A percentile compares a stretch with the other conserved stretches of the same genome.
Evolutionary conservation across 805 yeast species (phyloP).

Genomic region (Grigorovia transvaalensis): DNA sequence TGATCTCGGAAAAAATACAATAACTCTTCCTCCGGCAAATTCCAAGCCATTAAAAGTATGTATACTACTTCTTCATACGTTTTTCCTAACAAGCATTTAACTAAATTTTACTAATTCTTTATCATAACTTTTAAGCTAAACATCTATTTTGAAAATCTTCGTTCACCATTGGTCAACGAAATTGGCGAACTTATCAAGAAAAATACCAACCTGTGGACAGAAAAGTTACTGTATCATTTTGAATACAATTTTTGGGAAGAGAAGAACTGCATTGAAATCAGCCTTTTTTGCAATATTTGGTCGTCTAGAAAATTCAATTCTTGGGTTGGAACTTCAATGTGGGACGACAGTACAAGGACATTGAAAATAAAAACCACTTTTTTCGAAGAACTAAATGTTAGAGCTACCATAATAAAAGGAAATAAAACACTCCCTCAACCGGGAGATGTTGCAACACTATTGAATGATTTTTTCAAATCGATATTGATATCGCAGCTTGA

Average conservation of each 20-base stretch:
- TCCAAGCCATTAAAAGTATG: background rate
- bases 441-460: conserved; percentile 6
- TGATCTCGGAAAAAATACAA: background rate
- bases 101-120: too few relatives aligned
- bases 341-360: background rate
- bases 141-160: background rate
- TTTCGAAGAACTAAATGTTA: conserved; percentile 1
- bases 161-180: background rate
- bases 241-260: background rate
- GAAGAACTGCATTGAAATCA: background rate
- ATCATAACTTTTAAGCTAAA: background rate
- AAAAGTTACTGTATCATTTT: background rate
- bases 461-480: conserved; percentile 21
- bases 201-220: background rate
- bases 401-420: background rate
- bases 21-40: background rate
- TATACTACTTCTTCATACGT: too few relatives aligned
- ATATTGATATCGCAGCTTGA: conserved; percentile 27
- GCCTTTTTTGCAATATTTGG: background rate
- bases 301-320: background rate
- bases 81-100: too few relatives aligned
- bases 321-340: background rate
- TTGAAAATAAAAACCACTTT: background rate
- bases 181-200: background rate
- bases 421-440: background rate